phyloP scores from a whole-genome alignment of 1,139 yeast genomes.

The Kodamaea sp. region DNA sequence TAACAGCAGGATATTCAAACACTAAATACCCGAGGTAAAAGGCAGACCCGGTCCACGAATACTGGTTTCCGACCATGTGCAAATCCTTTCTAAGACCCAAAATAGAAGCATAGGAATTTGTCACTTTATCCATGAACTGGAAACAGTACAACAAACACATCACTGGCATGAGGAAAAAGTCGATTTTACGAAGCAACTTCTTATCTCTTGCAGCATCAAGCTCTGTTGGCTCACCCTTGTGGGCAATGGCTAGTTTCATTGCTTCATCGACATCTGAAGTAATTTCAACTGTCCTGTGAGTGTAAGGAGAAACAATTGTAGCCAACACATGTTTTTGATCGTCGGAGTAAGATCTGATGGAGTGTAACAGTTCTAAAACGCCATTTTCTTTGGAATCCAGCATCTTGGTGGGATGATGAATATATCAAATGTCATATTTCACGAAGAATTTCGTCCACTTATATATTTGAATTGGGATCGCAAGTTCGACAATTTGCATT shows the following conservation, averaged over 20 bases:
- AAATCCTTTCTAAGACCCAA: conserved; percentile 39
- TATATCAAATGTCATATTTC: no score
- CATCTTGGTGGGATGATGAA: no score
- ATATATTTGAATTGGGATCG: no score
- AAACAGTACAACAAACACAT: conserved; percentile 55
- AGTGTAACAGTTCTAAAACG: no score
- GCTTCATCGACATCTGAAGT: conserved; percentile 6
- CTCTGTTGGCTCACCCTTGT: conserved; percentile 1
- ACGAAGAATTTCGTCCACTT: no score
- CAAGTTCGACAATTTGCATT: no score
- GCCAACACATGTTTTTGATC: no score
- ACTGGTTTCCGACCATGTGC: conserved; percentile 17
- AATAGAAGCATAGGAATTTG: conserved; percentile 58
- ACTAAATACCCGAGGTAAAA: conserved; percentile 14
- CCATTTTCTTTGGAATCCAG: no score
- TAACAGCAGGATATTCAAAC: conserved; percentile 8
- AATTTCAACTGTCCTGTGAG: no score
- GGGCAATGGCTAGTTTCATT: background rate
- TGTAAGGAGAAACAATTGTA: no score
- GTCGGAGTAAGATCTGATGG: no score
- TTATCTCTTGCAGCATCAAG: conserved; percentile 7
- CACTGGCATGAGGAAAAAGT: conserved; percentile 51
- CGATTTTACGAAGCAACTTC: conserved; percentile 51
- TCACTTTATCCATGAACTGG: conserved; percentile 65
- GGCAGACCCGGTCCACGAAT: conserved; percentile 19